phyloP scores from a whole-genome alignment of 257 asterid species.

The Echium plantagineum region DNA sequence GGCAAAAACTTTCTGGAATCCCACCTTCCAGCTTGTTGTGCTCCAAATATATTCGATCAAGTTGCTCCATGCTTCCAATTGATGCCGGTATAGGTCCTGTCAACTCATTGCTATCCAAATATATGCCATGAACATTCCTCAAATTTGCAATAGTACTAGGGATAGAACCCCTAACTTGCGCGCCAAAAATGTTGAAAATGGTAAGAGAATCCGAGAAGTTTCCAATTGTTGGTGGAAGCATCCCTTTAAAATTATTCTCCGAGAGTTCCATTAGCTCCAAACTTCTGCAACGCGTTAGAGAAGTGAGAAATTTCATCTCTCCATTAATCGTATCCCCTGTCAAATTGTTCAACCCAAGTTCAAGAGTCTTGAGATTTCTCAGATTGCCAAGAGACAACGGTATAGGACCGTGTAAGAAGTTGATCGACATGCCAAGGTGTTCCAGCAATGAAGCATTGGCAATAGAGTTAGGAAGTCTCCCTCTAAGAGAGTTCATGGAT shows the following conservation, averaged over 20 bases:
- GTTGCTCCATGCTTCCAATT: conserved; percentile 3
- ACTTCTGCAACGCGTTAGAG: no score
- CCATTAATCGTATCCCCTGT: no score
- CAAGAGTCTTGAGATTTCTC: no score
- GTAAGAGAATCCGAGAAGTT: neutral
- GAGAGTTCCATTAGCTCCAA: conserved; percentile 3
- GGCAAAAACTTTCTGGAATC: conserved; percentile 36
- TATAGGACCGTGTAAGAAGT: no score
- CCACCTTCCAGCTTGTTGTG: conserved; percentile 33
- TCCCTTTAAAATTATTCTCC: neutral
- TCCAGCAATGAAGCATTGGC: no score
- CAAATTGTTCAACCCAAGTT: no score
- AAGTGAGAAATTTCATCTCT: no score
- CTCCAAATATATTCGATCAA: conserved; percentile 33
- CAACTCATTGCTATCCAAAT: conserved; percentile 1
- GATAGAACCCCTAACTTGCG: neutral
- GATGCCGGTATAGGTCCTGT: neutral
- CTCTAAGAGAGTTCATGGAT: no score
- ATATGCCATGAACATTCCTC: neutral
- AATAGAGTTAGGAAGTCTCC: no score
- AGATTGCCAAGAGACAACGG: no score
- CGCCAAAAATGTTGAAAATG: neutral
- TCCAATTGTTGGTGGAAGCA: neutral
- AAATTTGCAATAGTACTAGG: conserved; percentile 15
- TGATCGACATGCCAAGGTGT: no score